These are phyloP conservation scores for Melaleuca quinquenervia DNA, from an alignment of 345 rosid genomes.

Conservation along the genomic window DNA sequence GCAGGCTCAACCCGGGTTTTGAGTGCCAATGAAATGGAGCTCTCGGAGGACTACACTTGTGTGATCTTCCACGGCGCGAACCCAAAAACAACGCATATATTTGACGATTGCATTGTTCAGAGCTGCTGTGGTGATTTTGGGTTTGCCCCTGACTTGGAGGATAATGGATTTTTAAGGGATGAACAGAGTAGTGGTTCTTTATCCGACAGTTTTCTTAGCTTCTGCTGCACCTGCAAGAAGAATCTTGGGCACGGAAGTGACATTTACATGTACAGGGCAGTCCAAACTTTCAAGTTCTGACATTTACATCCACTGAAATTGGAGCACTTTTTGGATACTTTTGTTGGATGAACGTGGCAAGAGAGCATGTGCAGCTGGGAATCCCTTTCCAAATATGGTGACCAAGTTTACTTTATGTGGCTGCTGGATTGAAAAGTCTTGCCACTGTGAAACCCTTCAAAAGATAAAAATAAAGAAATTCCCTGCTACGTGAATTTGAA, in stretches of 20 bases:
- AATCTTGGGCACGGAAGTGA: slow-evolving; percentile 71
- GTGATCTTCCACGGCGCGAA: slow-evolving; percentile 80
- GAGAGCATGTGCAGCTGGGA: background rate
- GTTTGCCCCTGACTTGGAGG: slow-evolving; percentile 24
- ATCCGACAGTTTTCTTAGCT: slow-evolving; percentile 64
- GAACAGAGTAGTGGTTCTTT: slow-evolving; percentile 2
- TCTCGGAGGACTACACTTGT: slow-evolving; percentile 92
- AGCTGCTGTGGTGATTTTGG: slow-evolving; percentile 21
- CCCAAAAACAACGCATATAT: slow-evolving; percentile 88
- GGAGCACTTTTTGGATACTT: background rate
- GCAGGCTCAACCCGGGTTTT: background rate
- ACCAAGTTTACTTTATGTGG: background rate
- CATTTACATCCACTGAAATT: background rate
- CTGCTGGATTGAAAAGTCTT: background rate
- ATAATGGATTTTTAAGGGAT: slow-evolving; percentile 47
- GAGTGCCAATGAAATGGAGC: slow-evolving; percentile 43
- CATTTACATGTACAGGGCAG: slow-evolving; percentile 88
- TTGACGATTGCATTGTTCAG: slow-evolving; percentile 63
- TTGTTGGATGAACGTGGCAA: background rate
- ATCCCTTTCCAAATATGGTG: background rate
- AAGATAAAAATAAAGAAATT: background rate
- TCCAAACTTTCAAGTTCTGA: background rate
- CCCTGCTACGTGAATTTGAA: background rate
- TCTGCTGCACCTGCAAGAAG: slow-evolving; percentile 68
- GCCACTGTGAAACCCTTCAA: background rate